Evolutionary conservation across 2,329 filamentous ascomycete species (phyloP).

Genomic region (Sporothrix euskadiensis): DNA sequence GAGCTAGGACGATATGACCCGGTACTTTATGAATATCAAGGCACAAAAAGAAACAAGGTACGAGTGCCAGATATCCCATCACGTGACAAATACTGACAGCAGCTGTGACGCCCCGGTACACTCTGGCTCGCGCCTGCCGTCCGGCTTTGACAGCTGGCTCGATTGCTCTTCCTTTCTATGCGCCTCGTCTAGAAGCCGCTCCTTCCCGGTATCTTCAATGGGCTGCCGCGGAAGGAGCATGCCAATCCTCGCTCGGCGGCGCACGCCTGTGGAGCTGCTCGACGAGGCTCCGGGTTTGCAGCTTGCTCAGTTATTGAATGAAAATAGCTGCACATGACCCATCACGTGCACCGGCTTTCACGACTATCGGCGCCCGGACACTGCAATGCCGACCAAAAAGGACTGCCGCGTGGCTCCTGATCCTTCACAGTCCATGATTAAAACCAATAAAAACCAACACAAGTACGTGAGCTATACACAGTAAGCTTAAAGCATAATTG

Average conservation of each 20-base stretch:
- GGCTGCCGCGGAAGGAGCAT: neutral
- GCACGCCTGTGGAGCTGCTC: neutral
- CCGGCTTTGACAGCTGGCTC: neutral
- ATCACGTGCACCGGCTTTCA: neutral
- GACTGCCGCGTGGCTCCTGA: neutral
- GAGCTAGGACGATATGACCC: neutral
- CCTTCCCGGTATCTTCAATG: neutral
- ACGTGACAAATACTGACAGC: neutral
- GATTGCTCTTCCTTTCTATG: neutral
- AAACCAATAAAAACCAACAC: neutral
- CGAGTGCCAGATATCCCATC: neutral
- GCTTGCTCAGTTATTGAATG: too few species aligned
- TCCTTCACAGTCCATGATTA: neutral
- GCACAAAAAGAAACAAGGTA: neutral
- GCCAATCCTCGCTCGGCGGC: neutral
- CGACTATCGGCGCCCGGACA: constrained; percentile 1
- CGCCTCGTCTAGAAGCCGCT: neutral
- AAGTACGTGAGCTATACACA: neutral
- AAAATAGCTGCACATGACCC: neutral
- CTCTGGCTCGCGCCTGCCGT: neutral
- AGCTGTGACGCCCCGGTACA: neutral
- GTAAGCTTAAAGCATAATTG: neutral
- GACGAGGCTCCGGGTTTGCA: neutral
- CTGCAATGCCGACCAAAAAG: neutral
- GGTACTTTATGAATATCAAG: neutral